Evolutionary conservation across 108 stramenopile genomes (phyloP), one percentile per base, ranked within the genome.

Genomic region (Nannochloropsis oceanica): DNA sequence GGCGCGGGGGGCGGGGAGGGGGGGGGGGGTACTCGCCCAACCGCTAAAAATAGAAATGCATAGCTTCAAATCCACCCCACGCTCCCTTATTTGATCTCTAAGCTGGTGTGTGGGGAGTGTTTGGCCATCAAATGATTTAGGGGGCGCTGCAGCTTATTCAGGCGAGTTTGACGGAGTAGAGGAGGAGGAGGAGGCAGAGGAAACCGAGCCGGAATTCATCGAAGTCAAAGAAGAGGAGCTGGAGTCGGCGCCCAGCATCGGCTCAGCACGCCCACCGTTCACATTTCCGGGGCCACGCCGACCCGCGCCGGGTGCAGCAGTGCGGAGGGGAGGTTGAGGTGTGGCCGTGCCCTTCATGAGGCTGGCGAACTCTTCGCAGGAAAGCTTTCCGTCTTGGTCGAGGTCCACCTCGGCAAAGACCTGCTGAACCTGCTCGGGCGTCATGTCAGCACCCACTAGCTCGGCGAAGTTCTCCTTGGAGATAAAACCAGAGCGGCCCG

Each of bases 371-470:
- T 73, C 59, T n/a, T 73, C 59, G 10, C n/a, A 81, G 80, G 25
- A 25, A 14, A 81, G 82, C 27, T 86, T 86, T 14, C 82, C 27
- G 13, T 81, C 81, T 43, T 26, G 27, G 26, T 14, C 46, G 26
- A 12, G 44, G 82, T 43, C 44, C 0, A 82, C 84, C 80, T 88
- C 87, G 20, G 43, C 80, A 18, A 85, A 25, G 18, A 88, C 46
- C n/a, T 84, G 46, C 79, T 26, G 26, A 5, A 81, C 43, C 43
- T 80, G 34, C 27, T 25, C 84, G 26, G 59, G 50, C 24, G 83
- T 87, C n/a, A 86, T 80, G 27, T 89, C 85, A 12, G 26, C 26
- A 27, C 85, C 85, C 24, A 86, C 82, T 9, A 84, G 59, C 27
- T 44, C 25, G 24, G 44, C 25, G 24, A 89, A n/a, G 73, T 86